Evolutionary conservation across 225 moss, liverwort and hornwort genomes (phyloP).

Genomic region (Climacium dendroides): DNA sequence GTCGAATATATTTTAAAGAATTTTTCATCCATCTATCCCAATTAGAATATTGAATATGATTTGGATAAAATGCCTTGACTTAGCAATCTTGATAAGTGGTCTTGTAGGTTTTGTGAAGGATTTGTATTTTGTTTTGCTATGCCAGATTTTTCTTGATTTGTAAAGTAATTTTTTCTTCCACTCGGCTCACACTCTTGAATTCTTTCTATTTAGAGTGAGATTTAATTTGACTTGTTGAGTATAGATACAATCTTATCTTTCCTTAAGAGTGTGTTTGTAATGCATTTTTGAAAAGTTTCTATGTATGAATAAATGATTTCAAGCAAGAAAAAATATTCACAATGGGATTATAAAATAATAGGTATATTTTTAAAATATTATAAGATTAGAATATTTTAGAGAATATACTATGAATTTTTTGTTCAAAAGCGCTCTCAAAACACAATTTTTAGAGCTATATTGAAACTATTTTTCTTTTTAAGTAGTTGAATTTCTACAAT

Average conservation of each 20-base stretch:
- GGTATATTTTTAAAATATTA: background rate
- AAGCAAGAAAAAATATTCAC: background rate
- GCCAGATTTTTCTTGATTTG: fast-evolving
- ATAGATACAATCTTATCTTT: background rate
- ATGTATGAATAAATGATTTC: background rate
- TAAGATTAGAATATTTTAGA: background rate
- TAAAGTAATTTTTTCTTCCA: background rate
- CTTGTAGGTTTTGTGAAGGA: background rate
- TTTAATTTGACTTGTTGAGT: background rate
- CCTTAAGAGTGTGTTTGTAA: background rate
- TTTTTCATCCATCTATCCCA: background rate
- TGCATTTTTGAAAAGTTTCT: background rate
- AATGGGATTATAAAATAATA: background rate
- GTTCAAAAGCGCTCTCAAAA: background rate
- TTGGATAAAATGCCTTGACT: background rate
- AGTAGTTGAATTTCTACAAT: background rate
- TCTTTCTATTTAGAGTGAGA: background rate
- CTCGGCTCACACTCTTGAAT: background rate
- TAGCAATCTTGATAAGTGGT: background rate
- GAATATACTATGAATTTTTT: background rate
- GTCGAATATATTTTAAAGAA: background rate
- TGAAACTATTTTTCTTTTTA: background rate
- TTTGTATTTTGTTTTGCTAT: background rate
- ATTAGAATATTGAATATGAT: too few relatives aligned
- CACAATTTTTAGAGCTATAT: too few relatives aligned